These are phyloP conservation scores for Niebla homalea DNA, from an alignment of 495 filamentous ascomycete genomes.

Conservation along the genomic window DNA sequence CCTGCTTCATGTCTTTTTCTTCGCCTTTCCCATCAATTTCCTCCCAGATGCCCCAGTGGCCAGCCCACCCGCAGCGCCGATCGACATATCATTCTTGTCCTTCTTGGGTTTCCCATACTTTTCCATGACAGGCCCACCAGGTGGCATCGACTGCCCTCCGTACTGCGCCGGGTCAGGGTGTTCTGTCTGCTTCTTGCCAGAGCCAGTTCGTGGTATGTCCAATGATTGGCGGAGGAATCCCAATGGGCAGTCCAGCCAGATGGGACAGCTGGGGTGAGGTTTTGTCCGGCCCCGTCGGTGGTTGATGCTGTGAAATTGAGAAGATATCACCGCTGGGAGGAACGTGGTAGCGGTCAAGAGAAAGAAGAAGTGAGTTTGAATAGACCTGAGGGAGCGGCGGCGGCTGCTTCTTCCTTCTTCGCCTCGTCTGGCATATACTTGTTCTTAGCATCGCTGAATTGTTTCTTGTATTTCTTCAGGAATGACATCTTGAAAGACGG, in stretches of 20 bases:
- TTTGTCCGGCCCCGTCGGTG: not conserved
- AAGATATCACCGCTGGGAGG: not conserved
- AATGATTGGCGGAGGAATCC: not conserved
- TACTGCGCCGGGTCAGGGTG: conserved; percentile 7
- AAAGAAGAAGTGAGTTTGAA: not conserved
- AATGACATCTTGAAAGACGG: conserved; percentile 8
- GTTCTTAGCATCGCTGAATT: conserved; percentile 7
- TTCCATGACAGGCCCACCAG: not conserved
- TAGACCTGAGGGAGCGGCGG: not conserved
- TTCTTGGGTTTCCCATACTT: conserved; percentile 6
- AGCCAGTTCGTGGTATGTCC: not conserved
- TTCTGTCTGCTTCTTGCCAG: not conserved
- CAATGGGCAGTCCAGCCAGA: not conserved
- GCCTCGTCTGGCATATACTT: not conserved
- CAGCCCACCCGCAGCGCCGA: conserved; percentile 4
- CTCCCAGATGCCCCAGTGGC: not conserved
- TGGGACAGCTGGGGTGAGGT: conserved; percentile 1
- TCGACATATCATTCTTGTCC: conserved; percentile 7
- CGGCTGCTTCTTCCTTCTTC: not conserved
- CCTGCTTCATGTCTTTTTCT: conserved; percentile 1
- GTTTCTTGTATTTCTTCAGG: conserved; percentile 8
- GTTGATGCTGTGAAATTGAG: not conserved
- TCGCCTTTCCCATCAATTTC: not conserved
- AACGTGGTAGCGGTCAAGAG: not conserved
- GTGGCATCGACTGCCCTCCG: not conserved